Percentiles rank a stretch among this genome's conserved stretches.
These are phyloP conservation scores for Chlorella ohadii DNA, from an alignment of 139 green algal species.

Conservation along the genomic window DNA sequence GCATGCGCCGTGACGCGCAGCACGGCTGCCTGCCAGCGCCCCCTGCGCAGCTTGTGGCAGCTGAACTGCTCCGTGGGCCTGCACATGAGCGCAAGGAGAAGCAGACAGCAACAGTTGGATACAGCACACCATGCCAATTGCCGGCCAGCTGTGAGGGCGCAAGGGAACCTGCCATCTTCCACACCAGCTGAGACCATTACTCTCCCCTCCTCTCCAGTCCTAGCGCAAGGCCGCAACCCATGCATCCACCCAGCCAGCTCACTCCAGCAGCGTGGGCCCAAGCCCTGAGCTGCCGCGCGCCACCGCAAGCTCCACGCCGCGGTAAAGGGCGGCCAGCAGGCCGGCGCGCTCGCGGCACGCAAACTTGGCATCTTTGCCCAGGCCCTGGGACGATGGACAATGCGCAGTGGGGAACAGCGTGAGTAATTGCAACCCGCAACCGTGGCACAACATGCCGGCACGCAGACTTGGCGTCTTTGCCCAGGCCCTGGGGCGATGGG, in stretches of 20 bases:
- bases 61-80: constrained; percentile 40
- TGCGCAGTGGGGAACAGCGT: too few species aligned
- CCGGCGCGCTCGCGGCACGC: constrained; percentile 65
- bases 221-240: too few species aligned
- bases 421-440: too few species aligned
- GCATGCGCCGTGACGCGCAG: constrained; percentile 61
- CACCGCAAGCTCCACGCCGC: constrained; percentile 61
- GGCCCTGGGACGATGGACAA: constrained; percentile 10
- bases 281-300: constrained; percentile 45
- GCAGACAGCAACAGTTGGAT: not conserved
- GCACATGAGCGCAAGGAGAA: constrained; percentile 1
- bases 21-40: constrained; percentile 54
- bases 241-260: not conserved
- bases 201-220: too few species aligned
- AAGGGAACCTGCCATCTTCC: too few species aligned
- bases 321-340: constrained; percentile 82
- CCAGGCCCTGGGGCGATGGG: constrained; percentile 38
- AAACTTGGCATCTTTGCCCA: constrained; percentile 84
- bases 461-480: constrained; percentile 82
- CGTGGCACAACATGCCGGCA: too few species aligned
- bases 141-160: too few species aligned
- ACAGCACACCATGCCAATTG: too few species aligned
- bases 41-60: constrained; percentile 50
- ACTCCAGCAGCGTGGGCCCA: constrained; percentile 63
- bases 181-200: too few species aligned